A percentile compares a stretch with the other conserved stretches of the same genome.
Conservation (phyloP, 768 basidiomycete species). For the Phylloporus scabripes region DNA sequence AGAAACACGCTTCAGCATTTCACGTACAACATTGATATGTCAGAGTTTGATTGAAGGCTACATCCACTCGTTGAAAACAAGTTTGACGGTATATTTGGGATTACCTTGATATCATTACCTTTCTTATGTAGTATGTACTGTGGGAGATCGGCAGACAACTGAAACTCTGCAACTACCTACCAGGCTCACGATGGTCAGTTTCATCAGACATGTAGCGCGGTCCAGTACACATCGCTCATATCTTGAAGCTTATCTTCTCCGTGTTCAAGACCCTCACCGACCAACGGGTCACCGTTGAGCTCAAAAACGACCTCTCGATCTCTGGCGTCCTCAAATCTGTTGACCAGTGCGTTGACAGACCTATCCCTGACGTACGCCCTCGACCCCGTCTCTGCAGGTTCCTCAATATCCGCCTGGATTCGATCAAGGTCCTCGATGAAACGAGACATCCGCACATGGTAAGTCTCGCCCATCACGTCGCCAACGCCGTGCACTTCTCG, state of each 20-base stretch:
- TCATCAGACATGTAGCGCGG: not conserved
- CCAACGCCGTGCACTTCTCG: not conserved
- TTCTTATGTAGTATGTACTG: not conserved
- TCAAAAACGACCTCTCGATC: slow-evolving; percentile 98
- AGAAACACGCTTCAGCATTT: slow-evolving; percentile 22
- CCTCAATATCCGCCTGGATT: slow-evolving; percentile 93
- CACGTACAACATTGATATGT: slow-evolving; percentile 31
- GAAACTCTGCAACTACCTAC: not conserved
- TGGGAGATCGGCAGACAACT: not conserved
- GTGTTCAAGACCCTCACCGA: slow-evolving; percentile 99
- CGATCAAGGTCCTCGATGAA: slow-evolving; percentile 88
- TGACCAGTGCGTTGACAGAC: slow-evolving; percentile 70
- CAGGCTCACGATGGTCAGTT: slow-evolving; percentile 24
- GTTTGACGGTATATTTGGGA: not conserved
- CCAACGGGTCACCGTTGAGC: slow-evolving; percentile 93
- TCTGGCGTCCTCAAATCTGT: slow-evolving; percentile 95
- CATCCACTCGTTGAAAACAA: not conserved
- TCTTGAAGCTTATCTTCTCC: slow-evolving; percentile 76
- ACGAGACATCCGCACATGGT: slow-evolving; percentile 98
- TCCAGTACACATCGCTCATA: slow-evolving; percentile 7
- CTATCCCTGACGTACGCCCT: slow-evolving; percentile 1
- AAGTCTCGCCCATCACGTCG: slow-evolving; percentile 14
- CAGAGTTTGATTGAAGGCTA: slow-evolving; percentile 28
- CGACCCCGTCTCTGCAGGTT: slow-evolving; percentile 47
- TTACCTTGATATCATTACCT: not conserved